Evolutionary conservation across 352 stramenopile genomes (phyloP), one percentile per base, ranked within the genome.

Genomic region (Peronospora destructor): DNA sequence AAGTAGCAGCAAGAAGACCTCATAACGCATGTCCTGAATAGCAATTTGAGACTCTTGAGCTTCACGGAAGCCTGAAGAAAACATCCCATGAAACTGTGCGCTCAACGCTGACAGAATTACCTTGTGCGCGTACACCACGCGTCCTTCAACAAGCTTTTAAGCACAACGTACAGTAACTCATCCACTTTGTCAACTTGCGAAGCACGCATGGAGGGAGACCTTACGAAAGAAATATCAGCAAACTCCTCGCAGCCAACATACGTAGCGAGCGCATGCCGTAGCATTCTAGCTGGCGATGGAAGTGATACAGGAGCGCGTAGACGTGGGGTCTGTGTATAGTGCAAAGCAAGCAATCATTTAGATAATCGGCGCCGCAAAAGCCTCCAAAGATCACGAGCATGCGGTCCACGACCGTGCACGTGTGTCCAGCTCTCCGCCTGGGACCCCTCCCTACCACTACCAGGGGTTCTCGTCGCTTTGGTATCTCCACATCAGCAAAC

Each of bases 301-400:
- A n/a, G 64, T 12, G 76, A 90, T n/a, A n/a, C n/a, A n/a, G n/a
- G n/a, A n/a, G n/a, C n/a, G 1, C 76, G 61, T 25, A 89, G 91
- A 32, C 82, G 71, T 41, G 91, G 90, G 55, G n/a, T 98, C 94
- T 6, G 91, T 97, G 59, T 98, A 92, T 13, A 98, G 71, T 35
- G 96, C 80, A 52, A 95, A n/a, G n/a, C n/a, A n/a, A n/a, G 43
- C 97, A 95, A 59, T 98, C 94, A 65, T 93, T 95, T 6, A 98
- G 67, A 61, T 97, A 97, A 38, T 97, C 84, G 49, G 79, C 85
- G 8, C 87, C 86, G 43, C 85, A 95, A 2, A 75, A 94, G 10
- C 94, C 92, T 33, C 92, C 92, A 73, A 98, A 98, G 3, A 98
- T 65, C 49, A 96, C 95, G 14, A 98, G 88, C 58, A 90, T 84